phyloP scores from a whole-genome alignment of 345 rosid species.

The Triadica sebifera region DNA sequence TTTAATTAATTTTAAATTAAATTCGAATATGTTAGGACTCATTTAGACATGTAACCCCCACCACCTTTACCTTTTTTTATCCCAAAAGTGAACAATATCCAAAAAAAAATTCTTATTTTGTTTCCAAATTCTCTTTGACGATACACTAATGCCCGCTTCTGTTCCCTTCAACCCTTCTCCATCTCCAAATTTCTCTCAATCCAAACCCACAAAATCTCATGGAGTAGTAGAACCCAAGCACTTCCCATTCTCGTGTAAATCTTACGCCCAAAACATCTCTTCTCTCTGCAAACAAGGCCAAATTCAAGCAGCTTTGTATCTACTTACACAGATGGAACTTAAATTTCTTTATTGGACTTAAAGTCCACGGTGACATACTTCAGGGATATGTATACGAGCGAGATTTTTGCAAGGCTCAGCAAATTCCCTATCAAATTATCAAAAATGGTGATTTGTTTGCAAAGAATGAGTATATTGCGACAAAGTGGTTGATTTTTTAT shows the following conservation, averaged over 20 bases:
- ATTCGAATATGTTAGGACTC: no score
- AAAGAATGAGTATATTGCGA: conserved; percentile 55
- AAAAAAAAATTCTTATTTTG: no score
- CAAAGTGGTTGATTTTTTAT: conserved; percentile 64
- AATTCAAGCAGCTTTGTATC: conserved; percentile 49
- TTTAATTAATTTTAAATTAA: no score
- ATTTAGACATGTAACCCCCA: no score
- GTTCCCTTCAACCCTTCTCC: neutral
- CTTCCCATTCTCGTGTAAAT: conserved; percentile 14
- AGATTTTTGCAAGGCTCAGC: conserved; percentile 52
- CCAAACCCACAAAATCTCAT: conserved; percentile 2
- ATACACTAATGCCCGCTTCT: no score
- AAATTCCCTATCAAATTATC: conserved; percentile 68
- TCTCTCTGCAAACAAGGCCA: conserved; percentile 57
- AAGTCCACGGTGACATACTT: conserved; percentile 62
- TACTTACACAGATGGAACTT: conserved; percentile 54
- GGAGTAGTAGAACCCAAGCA: conserved; percentile 1
- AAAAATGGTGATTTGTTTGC: conserved; percentile 58
- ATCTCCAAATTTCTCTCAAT: conserved; percentile 18
- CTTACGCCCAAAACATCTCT: conserved; percentile 47
- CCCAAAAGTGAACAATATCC: no score
- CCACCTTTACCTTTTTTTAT: no score
- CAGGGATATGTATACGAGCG: conserved; percentile 69
- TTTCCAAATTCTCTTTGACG: no score
- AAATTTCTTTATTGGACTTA: conserved; percentile 44